Conservation (phyloP, 257 asterid genomes). For the Solanum piurae region DNA sequence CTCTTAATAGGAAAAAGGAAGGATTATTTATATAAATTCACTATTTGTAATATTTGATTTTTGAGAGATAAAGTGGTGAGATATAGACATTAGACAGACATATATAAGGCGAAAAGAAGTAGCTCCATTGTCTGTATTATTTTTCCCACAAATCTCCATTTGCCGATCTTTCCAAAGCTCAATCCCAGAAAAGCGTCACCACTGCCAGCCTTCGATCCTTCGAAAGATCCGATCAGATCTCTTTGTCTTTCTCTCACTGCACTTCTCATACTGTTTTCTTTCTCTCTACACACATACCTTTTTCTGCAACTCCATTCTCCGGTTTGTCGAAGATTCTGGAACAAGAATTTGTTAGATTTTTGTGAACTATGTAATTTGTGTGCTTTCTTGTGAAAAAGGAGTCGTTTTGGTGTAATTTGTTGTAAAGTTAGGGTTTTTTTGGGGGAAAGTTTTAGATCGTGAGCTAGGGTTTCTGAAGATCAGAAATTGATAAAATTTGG, state of each 20-base stretch:
- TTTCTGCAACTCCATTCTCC: not conserved
- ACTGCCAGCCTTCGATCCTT: not conserved
- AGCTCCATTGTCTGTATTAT: not conserved
- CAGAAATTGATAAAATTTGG: not conserved
- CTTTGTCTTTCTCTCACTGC: not conserved
- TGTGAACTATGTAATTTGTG: not conserved
- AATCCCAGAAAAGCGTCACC: not conserved
- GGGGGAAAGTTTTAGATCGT: conserved; percentile 24
- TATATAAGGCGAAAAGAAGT: not conserved
- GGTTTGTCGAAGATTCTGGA: not conserved
- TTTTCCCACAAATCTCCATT: conserved; percentile 17
- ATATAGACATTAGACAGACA: not conserved
- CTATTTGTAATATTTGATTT: not conserved
- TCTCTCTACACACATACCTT: not conserved
- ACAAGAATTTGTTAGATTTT: not conserved
- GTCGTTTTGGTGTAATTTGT: conserved; percentile 8
- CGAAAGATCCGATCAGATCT: conserved; percentile 51
- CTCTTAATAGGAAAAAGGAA: not conserved
- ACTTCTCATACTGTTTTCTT: not conserved
- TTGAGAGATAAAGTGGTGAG: not conserved
- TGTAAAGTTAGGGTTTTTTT: conserved; percentile 16
- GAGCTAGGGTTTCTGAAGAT: conserved; percentile 37
- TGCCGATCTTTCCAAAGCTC: conserved; percentile 41
- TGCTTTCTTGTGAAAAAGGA: conserved; percentile 1
- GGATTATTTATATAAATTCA: not conserved